Percentiles rank a stretch among this genome's conserved stretches.
These are phyloP conservation scores for Fusarium fracticaudum DNA, from an alignment of 2,329 filamentous ascomycete species.

Conservation along the genomic window DNA sequence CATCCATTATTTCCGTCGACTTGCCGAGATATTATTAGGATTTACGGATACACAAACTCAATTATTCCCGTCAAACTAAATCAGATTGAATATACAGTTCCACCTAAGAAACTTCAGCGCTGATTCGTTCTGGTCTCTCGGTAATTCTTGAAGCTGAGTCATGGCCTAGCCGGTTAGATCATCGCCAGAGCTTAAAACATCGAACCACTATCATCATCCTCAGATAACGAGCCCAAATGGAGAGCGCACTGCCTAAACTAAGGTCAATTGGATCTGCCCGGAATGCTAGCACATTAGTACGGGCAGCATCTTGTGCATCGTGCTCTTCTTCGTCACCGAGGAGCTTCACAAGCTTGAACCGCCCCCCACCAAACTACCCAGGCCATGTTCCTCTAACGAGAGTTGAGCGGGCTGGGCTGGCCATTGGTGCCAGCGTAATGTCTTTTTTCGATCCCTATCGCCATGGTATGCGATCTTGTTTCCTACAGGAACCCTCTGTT, in stretches of 20 bases:
- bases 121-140: neutral
- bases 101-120: conserved; percentile 1
- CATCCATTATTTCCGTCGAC: neutral
- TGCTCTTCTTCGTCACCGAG: conserved; percentile 33
- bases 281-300: conserved; percentile 20
- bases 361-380: conserved; percentile 86
- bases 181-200: conserved; percentile 3
- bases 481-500: neutral
- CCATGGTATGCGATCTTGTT: conserved; percentile 63
- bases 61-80: neutral
- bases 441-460: conserved; percentile 80
- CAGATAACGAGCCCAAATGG: conserved; percentile 34
- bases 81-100: neutral
- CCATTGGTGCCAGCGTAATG: conserved; percentile 69
- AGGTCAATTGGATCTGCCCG: conserved; percentile 29
- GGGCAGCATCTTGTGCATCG: conserved; percentile 33
- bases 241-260: conserved; percentile 34
- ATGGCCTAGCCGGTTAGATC: neutral
- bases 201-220: conserved; percentile 24
- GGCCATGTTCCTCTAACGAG: conserved; percentile 90
- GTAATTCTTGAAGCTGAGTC: conserved; percentile 4
- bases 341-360: conserved; percentile 82
- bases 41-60: neutral
- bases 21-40: neutral
- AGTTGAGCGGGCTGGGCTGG: conserved; percentile 78